Conservation (phyloP, 2,329 filamentous ascomycete species). For the Paecilomyces sp. region DNA sequence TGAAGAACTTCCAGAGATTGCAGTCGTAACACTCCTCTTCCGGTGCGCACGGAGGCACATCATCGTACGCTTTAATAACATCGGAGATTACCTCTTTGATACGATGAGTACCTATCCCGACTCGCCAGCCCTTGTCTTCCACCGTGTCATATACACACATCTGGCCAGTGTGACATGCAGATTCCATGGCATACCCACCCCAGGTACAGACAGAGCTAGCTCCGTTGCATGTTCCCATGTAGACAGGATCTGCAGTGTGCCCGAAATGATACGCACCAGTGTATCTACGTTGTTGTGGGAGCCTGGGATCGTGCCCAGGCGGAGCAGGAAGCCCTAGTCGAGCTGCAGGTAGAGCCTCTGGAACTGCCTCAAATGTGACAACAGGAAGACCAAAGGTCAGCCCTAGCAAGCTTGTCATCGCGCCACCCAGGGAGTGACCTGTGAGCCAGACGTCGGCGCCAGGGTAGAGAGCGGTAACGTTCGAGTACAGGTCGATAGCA, state of each 20-base stretch:
- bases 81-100: constrained; percentile 83
- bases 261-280: constrained; percentile 87
- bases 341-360: constrained; percentile 78
- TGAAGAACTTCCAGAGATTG: constrained; percentile 87
- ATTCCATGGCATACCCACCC: constrained; percentile 88
- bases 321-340: constrained; percentile 80
- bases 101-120: constrained; percentile 84
- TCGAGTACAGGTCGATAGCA: constrained; percentile 81
- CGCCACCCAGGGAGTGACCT: constrained; percentile 87
- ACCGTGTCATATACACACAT: constrained; percentile 93
- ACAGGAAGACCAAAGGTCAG: constrained; percentile 84
- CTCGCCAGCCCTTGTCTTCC: constrained; percentile 82
- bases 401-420: constrained; percentile 80
- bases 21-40: constrained; percentile 84
- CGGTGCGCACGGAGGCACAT: constrained; percentile 66
- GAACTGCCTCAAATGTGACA: constrained; percentile 90
- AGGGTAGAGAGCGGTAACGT: constrained; percentile 84
- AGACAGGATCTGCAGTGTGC: constrained; percentile 92
- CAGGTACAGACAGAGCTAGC: constrained; percentile 84
- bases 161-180: constrained; percentile 80
- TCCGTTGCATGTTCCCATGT: constrained; percentile 86
- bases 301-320: constrained; percentile 64
- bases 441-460: constrained; percentile 78
- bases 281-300: constrained; percentile 62
- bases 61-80: constrained; percentile 76